Evolutionary conservation across 345 rosid genomes (phyloP), one percentile per base, ranked within the genome.

Genomic region (Ceriops decandra): DNA sequence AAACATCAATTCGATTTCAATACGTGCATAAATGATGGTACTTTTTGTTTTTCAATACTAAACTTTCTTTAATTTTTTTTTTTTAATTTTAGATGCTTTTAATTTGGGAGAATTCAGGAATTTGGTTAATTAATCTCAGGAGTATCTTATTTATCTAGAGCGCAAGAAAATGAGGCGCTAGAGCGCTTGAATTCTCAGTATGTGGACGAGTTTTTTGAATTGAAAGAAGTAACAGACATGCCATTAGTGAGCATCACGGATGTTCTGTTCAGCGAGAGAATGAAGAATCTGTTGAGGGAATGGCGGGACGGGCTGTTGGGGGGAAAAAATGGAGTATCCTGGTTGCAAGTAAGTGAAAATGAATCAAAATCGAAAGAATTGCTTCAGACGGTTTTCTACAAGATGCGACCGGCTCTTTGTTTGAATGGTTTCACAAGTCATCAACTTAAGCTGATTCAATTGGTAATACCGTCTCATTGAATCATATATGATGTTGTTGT

Each of bases 1-100:
- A 90, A 87, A 73, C 83, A 91, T 81, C 95, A 87, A 61, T 95
- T 91, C 57, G 96, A 91, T 83, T 95, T 95, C 86, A 95, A 91
- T 74, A 47, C 83, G 20, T 95, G 99, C 81, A 78, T 95, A 3
- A 72, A 70, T 66, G 85, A 95, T 87, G 99, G 99, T 91, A 52
- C 26, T 13, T 3, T 51, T 19, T 2, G 0, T 47, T 36, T 51
- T 8, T 53, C 2, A 2, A 54, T 19, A 42, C 5, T 3, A 13
- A 5, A 13, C 5, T 42, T 13, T 42, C 17, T 42, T 42, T 13
- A 38, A 1, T 2, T 17, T 54, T 52, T 61, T 30, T 42, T 72
- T 24, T 67, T 31, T 32, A 20, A 62, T 20, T 20, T 49, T 28
- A 30, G 26, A 38, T 62, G 57, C 63, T 17, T 53, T 71, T 64